Base-by-base conservation (phyloP, 1,139 yeast genomes). In the Nakaseomyces bracarensis region DNA sequence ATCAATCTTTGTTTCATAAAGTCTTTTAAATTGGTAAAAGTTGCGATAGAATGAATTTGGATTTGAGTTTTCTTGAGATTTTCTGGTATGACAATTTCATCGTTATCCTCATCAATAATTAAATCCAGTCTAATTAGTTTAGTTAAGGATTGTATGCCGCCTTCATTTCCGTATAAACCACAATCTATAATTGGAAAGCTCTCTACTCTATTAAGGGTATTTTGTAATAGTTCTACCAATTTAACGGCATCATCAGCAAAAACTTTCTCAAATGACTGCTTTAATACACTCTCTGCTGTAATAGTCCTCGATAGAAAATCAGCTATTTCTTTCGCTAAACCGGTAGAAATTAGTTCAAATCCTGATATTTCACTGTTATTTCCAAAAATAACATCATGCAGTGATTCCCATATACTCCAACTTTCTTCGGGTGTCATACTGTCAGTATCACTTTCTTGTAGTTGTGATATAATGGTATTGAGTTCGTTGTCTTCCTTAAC, bases 21-120 rank as follows among this genome's bases (percentile, higher is more conserved):
- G 1, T 77, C 73, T 41, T 77, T 80, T 31, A 89, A 70, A 1
- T 89, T 76, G 46, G 73, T 75, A 57, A 86, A 81, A 0, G 96
- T 82, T 0, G 96, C 95, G 52, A 87, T 80, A 0, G 95, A 95
- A 58, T 87, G 96, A n/a, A 84, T 83, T 14, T 89, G 73, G 15
- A 87, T 65, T 26, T 77, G 64, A 54, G 80, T 57, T 28, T 67
- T 66, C 29, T 66, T 66, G 50, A 68, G 54, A 6, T 55, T 57
- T 1, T 61, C 54, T 1, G 72, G 68, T 1, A 64, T 44, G 19
- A 55, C 55, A 2, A 58, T 64, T 4, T 50, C 59, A 9, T 53
- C 57, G 7, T 58, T 66, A n/a, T 60, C 22, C 2, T 59, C 60
- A 7, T 50, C 51, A 35, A 49, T 50, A 3, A 46, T 49, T 22